Percentiles rank a stretch among this genome's conserved stretches.
phyloP scores from a whole-genome alignment of 2,329 filamentous ascomycete genomes.

The Phoma herbarum region DNA sequence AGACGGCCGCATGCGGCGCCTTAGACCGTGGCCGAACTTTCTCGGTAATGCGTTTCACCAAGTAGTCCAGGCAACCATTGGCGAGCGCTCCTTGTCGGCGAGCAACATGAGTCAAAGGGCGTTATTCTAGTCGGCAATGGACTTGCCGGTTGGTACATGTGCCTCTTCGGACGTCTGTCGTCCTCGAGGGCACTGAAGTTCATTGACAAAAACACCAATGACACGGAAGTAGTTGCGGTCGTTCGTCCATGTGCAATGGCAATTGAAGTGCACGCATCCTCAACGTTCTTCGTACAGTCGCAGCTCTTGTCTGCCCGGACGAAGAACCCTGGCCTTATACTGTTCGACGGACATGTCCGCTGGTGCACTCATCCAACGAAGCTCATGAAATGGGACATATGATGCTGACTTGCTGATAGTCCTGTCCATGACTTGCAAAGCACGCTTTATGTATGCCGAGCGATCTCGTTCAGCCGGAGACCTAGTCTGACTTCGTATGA shows the following conservation, averaged over 20 bases:
- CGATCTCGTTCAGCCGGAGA: not conserved
- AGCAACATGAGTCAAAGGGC: not conserved
- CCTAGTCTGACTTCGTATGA: not conserved
- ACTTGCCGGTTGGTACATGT: not conserved
- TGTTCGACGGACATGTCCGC: not conserved
- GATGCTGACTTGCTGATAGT: not conserved
- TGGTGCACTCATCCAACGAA: not conserved
- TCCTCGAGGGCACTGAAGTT: not conserved
- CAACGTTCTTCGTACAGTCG: not conserved
- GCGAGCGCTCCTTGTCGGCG: not conserved
- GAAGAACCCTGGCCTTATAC: too few relatives aligned
- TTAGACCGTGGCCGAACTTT: conserved; percentile 3
- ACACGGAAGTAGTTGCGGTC: too few relatives aligned
- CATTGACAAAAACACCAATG: not conserved
- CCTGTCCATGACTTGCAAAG: conserved; percentile 8
- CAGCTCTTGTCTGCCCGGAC: too few relatives aligned
- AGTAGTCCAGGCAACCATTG: not conserved
- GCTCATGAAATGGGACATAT: not conserved
- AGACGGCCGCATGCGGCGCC: conserved; percentile 8
- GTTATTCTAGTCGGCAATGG: not conserved
- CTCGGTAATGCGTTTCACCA: not conserved
- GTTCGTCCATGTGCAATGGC: not conserved
- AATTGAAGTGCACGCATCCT: not conserved
- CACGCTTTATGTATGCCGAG: not conserved
- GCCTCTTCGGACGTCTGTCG: not conserved